Percentiles rank a stretch among this genome's conserved stretches.
Conservation (phyloP, 768 basidiomycete genomes). For the Suillus subalutaceus region DNA sequence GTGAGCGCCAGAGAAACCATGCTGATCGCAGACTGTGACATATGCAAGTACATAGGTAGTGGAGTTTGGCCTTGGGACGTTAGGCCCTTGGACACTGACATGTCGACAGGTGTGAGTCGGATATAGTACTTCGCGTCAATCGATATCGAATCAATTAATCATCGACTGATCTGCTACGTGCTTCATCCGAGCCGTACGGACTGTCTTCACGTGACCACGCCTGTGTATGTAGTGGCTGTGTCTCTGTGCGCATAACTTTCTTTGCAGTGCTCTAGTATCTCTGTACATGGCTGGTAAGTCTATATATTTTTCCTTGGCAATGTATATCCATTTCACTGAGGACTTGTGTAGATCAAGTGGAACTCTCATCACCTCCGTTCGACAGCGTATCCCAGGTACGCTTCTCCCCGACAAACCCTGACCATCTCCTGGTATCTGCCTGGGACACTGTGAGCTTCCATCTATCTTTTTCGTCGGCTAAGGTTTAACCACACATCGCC, state of each 20-base stretch:
- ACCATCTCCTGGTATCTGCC: conserved; percentile 79
- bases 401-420: conserved; percentile 80
- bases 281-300: conserved; percentile 4
- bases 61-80: too few relatives aligned
- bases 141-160: too few relatives aligned
- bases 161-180: too few relatives aligned
- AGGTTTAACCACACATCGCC: conserved; percentile 37
- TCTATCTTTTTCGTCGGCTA: conserved; percentile 28
- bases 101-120: too few relatives aligned
- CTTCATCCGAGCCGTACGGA: background rate
- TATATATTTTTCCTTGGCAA: too few relatives aligned
- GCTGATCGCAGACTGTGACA: background rate
- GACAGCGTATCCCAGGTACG: conserved; percentile 82
- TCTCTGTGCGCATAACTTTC: conserved; percentile 2
- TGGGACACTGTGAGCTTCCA: conserved; percentile 75
- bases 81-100: background rate
- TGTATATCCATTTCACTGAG: background rate
- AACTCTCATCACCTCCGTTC: conserved; percentile 71
- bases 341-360: conserved; percentile 35
- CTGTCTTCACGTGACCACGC: background rate
- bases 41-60: background rate
- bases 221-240: background rate
- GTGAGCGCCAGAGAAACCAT: background rate
- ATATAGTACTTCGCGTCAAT: background rate
- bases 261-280: background rate